phyloP scores from a whole-genome alignment of 2,329 filamentous ascomycete species.

The Cercospora zeina region DNA sequence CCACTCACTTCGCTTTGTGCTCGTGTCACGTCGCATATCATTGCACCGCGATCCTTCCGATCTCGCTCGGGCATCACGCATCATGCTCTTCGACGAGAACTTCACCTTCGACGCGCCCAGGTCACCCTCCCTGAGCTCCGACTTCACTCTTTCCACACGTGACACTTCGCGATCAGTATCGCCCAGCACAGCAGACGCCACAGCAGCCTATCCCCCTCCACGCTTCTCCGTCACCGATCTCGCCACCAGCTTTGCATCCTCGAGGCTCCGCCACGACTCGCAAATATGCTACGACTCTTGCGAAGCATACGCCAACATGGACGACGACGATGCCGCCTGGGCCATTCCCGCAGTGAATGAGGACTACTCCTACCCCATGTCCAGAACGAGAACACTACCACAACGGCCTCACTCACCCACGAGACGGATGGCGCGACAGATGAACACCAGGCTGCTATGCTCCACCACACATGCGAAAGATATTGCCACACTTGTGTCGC shows the following conservation, averaged over 20 bases:
- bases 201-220: slow-evolving; percentile 29
- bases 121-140: slow-evolving; percentile 35
- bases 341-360: slow-evolving; percentile 27
- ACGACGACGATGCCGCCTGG: slow-evolving; percentile 39
- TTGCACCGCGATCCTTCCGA: neutral
- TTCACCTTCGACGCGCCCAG: slow-evolving; percentile 36
- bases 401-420: slow-evolving; percentile 41
- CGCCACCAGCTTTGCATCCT: slow-evolving; percentile 34
- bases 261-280: slow-evolving; percentile 34
- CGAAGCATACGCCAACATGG: slow-evolving; percentile 38
- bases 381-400: slow-evolving; percentile 23
- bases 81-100: slow-evolving; percentile 28
- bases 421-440: slow-evolving; percentile 45
- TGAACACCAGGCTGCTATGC: slow-evolving; percentile 46
- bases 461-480: slow-evolving; percentile 43
- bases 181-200: slow-evolving; percentile 34
- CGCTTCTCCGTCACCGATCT: slow-evolving; percentile 39
- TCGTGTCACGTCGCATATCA: neutral
- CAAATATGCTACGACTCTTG: slow-evolving; percentile 40
- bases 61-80: neutral
- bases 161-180: slow-evolving; percentile 38
- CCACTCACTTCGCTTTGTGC: neutral
- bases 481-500: slow-evolving; percentile 46
- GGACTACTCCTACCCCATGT: slow-evolving; percentile 19
- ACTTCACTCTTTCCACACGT: slow-evolving; percentile 26